Evolutionary conservation across 768 basidiomycete species (phyloP), one percentile per base, ranked within the genome.

Genomic region (Calvatia gigantea): DNA sequence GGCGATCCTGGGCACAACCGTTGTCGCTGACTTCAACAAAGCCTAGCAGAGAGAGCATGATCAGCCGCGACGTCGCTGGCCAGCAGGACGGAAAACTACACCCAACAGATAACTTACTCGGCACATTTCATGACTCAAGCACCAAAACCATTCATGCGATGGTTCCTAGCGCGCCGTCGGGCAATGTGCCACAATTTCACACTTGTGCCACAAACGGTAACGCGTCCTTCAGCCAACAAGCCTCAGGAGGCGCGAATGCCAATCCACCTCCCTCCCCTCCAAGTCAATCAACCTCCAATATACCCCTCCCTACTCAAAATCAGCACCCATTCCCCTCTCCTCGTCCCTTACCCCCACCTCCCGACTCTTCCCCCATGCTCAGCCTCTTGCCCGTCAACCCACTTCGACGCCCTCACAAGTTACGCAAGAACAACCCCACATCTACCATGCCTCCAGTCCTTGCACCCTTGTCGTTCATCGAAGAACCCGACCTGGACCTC

Each of bases 381-480:
- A 38, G 33, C 15, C 43, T 54, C 44, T 33, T 45, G 21, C 43
- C 52, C 25, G 43, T 32, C 23, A 45, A 23, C 25, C 44, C 52
- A 12, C 23, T 37, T 19, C 42, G 44, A n/a, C 52, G 52, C 43
- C 6, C 21, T 21, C 45, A 54, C 42, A 55, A 55, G 21, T 25
- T 55, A n/a, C 45, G 54, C 54, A 55, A 55, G 12, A 37, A 33
- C 17, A 38, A 17, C 35, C 51, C 45, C 15, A 31, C 41, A 38
- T 28, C 54, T 5, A 23, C 27, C 35, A 55, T 21, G 6, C 54
- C 54, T 17, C 54, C 54, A 2, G 35, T 39, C 19, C 54, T 46
- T n/a, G 45, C 54, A 12, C 54, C 54, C 37, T 47, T 47, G 35
- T 47, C 54, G 2, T 55, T 47, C 45, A 41, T 31, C 14, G 45